phyloP scores from a whole-genome alignment of 805 yeast species.

The Starmerella scarabaei region DNA sequence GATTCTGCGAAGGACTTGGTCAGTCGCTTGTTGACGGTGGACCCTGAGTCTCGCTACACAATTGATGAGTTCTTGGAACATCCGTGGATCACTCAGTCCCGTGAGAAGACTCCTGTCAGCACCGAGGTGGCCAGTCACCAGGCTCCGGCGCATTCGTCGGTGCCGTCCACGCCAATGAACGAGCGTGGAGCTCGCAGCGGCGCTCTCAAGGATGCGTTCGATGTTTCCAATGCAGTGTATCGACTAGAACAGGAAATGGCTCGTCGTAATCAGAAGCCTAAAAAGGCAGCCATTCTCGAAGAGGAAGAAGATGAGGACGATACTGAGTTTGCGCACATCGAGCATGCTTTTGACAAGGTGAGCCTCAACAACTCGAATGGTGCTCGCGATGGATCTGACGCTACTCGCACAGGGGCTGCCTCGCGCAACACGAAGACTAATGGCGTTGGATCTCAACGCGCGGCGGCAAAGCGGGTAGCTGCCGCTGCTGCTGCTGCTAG shows the following conservation, averaged over 20 bases:
- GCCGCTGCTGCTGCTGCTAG: slow-evolving; percentile 4
- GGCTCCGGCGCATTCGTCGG: background rate
- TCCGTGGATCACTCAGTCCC: slow-evolving; percentile 50
- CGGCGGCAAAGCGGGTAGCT: slow-evolving; percentile 15
- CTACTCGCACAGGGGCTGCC: background rate
- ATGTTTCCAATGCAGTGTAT: slow-evolving; percentile 73
- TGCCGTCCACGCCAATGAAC: slow-evolving; percentile 15
- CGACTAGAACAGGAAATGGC: slow-evolving; percentile 57
- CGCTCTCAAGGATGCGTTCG: slow-evolving; percentile 75
- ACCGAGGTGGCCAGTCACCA: slow-evolving; percentile 10
- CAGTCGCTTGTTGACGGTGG: slow-evolving; percentile 52
- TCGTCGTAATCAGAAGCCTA: slow-evolving; percentile 21
- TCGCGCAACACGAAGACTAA: slow-evolving; percentile 1
- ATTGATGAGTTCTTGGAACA: slow-evolving; percentile 59
- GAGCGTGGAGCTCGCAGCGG: slow-evolving; percentile 51
- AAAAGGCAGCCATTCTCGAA: slow-evolving; percentile 19
- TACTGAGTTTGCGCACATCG: slow-evolving; percentile 15
- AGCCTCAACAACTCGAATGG: background rate
- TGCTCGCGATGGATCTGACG: background rate
- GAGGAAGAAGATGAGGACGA: slow-evolving; percentile 29
- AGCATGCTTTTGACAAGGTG: slow-evolving; percentile 13
- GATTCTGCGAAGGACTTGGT: slow-evolving; percentile 58
- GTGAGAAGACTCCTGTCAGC: slow-evolving; percentile 11
- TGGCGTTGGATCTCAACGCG: slow-evolving; percentile 12
- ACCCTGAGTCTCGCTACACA: slow-evolving; percentile 53